Conservation (phyloP, 176 grass and related monocot genomes). For the Bolboschoenus planiculmis region DNA sequence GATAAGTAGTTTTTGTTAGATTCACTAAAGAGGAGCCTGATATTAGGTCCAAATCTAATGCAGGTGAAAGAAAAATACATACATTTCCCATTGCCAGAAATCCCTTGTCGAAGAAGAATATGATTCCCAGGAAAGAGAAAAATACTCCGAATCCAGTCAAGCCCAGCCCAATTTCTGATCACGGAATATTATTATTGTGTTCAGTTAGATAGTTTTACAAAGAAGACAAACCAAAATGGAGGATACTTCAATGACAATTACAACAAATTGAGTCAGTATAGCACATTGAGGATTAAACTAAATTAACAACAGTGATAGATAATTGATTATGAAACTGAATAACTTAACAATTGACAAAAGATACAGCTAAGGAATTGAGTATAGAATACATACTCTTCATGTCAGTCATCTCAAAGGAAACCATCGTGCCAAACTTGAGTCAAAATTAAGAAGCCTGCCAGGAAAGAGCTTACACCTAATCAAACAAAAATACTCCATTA, state of each 20-base stretch:
- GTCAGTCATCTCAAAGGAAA: constrained; percentile 98
- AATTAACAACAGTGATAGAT: background rate
- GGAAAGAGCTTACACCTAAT: constrained; percentile 21
- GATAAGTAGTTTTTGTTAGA: constrained; percentile 23
- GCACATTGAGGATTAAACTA: background rate
- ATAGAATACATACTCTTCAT: constrained; percentile 64
- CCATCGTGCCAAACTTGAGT: constrained; percentile 40
- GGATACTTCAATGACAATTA: background rate
- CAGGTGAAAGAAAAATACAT: constrained; percentile 4
- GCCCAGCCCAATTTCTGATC: constrained; percentile 78
- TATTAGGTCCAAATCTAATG: constrained; percentile 1
- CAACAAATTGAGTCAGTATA: constrained; percentile 9
- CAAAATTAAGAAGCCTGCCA: background rate
- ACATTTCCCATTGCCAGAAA: constrained; percentile 98
- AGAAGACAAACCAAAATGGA: constrained; percentile 15
- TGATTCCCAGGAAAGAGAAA: constrained; percentile 86
- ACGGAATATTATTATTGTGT: constrained; percentile 18
- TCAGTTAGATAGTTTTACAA: constrained; percentile 1
- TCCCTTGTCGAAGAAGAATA: constrained; percentile 95
- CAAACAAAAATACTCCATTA: background rate
- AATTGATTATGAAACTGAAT: background rate
- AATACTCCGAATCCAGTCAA: constrained; percentile 95
- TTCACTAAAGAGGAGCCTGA: background rate
- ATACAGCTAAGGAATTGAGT: constrained; percentile 4
- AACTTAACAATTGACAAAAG: background rate